Evolutionary conservation across 192 early-diverging fungal genomes (phyloP).

Genomic region (Chytriomyces sp.): DNA sequence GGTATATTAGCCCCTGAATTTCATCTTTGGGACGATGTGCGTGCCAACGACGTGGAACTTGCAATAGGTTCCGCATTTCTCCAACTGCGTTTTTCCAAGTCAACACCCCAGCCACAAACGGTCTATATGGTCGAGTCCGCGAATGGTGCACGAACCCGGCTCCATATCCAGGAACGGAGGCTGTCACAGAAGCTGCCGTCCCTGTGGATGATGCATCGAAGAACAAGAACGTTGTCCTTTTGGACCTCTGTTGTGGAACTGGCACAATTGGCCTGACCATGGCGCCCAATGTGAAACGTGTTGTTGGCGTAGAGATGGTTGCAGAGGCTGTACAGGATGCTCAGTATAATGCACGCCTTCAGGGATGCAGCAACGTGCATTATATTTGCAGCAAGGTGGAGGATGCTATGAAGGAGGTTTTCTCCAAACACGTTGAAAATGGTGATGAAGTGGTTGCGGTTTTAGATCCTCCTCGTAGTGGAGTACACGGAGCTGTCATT

Average conservation of each 20-base stretch:
- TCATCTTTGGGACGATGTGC: not conserved
- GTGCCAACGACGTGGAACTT: not conserved
- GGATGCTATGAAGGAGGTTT: slow-evolving; percentile 46
- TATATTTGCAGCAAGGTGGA: slow-evolving; percentile 69
- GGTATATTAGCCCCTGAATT: slow-evolving; percentile 14
- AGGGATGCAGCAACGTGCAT: slow-evolving; percentile 58
- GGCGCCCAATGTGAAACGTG: slow-evolving; percentile 64
- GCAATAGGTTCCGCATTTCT: slow-evolving; percentile 65
- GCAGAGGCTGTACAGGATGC: slow-evolving; percentile 73
- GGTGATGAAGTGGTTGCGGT: slow-evolving; percentile 69
- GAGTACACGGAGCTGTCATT: slow-evolving; percentile 65
- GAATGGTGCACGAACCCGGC: slow-evolving; percentile 53
- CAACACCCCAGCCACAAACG: slow-evolving; percentile 70
- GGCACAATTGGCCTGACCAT: slow-evolving; percentile 82
- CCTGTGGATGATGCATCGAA: slow-evolving; percentile 8
- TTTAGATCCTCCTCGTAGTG: slow-evolving; percentile 73
- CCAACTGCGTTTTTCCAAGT: slow-evolving; percentile 80
- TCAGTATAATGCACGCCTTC: slow-evolving; percentile 60
- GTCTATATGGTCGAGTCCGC: slow-evolving; percentile 59
- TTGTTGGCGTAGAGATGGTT: slow-evolving; percentile 75
- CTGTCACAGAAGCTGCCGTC: slow-evolving; percentile 13
- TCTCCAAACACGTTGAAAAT: slow-evolving; percentile 36
- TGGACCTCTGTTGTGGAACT: slow-evolving; percentile 84
- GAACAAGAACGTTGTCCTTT: slow-evolving; percentile 41
- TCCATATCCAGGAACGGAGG: not conserved